Evolutionary conservation across 1,139 yeast genomes (phyloP).

Genomic region (Pneumocystis jirovecii): DNA sequence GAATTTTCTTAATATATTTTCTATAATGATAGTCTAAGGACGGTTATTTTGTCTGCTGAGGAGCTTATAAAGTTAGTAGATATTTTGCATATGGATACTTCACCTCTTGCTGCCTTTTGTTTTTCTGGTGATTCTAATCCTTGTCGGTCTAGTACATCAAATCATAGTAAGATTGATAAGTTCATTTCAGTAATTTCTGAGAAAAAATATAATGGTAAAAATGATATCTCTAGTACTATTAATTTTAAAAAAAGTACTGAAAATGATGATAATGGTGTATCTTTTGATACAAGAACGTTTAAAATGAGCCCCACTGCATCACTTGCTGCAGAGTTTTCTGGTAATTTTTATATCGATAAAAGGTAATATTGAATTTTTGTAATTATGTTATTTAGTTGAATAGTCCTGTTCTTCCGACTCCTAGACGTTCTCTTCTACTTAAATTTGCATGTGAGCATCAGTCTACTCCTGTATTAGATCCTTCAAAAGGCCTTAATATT

Average conservation of each 20-base stretch:
- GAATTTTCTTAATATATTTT: background rate
- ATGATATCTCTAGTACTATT: background rate
- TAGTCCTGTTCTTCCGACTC: conserved; percentile 23
- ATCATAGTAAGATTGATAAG: background rate
- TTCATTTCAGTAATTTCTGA: background rate
- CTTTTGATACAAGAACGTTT: background rate
- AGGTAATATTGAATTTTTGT: background rate
- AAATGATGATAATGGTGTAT: background rate
- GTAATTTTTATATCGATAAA: conserved; percentile 5
- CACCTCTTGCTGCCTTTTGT: background rate
- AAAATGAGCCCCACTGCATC: conserved; percentile 5
- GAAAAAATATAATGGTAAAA: background rate
- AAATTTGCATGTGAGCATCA: conserved; percentile 16
- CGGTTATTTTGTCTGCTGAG: background rate
- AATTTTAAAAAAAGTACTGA: background rate
- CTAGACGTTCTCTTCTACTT: conserved; percentile 23
- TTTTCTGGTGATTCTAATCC: background rate
- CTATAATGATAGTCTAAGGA: background rate
- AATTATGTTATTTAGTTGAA: background rate
- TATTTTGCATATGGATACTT: background rate
- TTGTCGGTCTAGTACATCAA: background rate
- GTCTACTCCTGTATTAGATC: conserved; percentile 3
- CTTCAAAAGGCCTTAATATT: conserved; percentile 6
- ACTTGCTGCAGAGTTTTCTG: conserved; percentile 6
- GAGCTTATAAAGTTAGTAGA: background rate